Conservation (phyloP, 148 eudicot genomes). For the Rheum nobile region DNA sequence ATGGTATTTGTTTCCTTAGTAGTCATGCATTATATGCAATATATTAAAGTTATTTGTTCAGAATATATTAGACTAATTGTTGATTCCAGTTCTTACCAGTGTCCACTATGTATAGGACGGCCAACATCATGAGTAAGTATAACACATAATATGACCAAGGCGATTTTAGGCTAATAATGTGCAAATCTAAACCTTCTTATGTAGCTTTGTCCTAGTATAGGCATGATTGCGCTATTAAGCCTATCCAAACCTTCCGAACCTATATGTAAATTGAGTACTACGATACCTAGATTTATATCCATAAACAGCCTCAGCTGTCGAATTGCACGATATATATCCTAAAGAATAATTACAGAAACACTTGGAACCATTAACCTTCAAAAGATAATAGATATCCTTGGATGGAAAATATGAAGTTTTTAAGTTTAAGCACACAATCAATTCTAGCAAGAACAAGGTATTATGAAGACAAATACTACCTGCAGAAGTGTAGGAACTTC, state of each 20-base stretch:
- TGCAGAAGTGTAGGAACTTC: constrained; percentile 93
- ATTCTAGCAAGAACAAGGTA: neutral
- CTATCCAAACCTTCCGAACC: neutral
- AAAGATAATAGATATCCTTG: neutral
- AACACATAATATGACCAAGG: neutral
- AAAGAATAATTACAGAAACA: neutral
- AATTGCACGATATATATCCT: neutral
- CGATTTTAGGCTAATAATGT: neutral
- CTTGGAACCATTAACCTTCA: neutral
- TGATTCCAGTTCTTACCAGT: neutral
- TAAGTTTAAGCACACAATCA: neutral
- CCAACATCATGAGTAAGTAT: neutral
- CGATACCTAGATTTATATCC: neutral
- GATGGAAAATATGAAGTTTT: neutral
- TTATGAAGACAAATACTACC: constrained; percentile 24
- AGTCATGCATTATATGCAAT: neutral
- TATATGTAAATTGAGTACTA: neutral
- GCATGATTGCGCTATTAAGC: neutral
- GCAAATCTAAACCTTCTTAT: neutral
- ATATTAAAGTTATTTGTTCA: neutral
- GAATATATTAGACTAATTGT: neutral
- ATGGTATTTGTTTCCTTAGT: neutral
- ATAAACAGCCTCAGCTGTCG: neutral
- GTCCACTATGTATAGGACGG: neutral
- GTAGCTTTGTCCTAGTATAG: neutral